Base-by-base conservation (phyloP, 2,329 filamentous ascomycete genomes). In the Thielaviopsis ethacetica region DNA sequence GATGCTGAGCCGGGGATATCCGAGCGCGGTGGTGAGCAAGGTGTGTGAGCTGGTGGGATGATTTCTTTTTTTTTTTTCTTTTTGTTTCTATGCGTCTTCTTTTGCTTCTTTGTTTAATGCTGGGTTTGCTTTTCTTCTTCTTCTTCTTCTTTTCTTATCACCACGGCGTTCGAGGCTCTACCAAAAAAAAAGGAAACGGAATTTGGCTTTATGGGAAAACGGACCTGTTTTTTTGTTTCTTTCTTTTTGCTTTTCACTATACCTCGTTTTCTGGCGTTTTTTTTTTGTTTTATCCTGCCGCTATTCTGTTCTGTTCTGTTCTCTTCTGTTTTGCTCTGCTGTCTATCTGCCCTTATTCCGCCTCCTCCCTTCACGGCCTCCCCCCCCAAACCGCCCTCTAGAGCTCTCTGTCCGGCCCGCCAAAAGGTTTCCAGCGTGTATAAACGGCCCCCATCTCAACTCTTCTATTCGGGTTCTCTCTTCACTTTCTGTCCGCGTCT, bases 1-100 rank as follows among this genome's bases (percentile, higher is more conserved):
- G 76, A 96, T 96, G 80, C 77, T 96, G 41, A 84, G 83, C 53
- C 82, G 93, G 60, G 91, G 91, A 47, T 98, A 97, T 68, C 93
- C 93, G 53, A 82, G 82, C 63, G 91, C 93, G 5, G 93, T 98
- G 15, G 86, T 91, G 52, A 88, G 86, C 73, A 97, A 96, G 78
- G 91, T 97, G 62, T 77, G 93, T 50, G 93, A 96, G 72, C 80
- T 98, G 58, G 83, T 98, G 47, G 84, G 85, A 51, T 60, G 24
- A 56, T 34, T 49, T 19, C 2, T 10, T 21, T 15, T 47, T 13
- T 47, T 50, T 50, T 21, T 19, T 50, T 50, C 17, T n/a, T 50
- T 4, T 50, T 22, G 9, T n/a, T n/a, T n/a, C n/a, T n/a, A n/a
- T n/a, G n/a, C n/a, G n/a, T n/a, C n/a, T n/a, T n/a, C n/a, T n/a